phyloP scores from a whole-genome alignment of 2,329 filamentous ascomycete species.

The Alternaria longipes region DNA sequence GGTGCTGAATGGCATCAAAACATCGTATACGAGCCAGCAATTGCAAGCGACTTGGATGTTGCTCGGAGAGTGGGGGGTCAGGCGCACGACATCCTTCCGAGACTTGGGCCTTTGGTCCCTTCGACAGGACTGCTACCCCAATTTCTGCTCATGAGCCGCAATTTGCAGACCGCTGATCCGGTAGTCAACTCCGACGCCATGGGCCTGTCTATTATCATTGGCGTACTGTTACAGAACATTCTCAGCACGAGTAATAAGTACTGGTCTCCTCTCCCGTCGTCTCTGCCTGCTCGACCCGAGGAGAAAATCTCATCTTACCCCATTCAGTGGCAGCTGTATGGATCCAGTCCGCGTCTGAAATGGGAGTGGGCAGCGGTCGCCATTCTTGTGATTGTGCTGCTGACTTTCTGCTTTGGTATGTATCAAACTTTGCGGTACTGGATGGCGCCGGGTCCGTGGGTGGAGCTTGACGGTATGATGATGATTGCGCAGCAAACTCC shows the following conservation, averaged over 20 bases:
- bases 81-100: not conserved
- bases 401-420: not conserved
- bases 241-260: slow-evolving; percentile 10
- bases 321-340: slow-evolving; percentile 20
- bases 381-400: slow-evolving; percentile 1
- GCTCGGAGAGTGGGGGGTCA: not conserved
- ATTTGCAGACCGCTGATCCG: not conserved
- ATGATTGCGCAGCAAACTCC: slow-evolving; percentile 11
- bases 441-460: slow-evolving; percentile 9
- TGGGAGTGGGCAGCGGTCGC: slow-evolving; percentile 14
- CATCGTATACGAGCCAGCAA: not conserved
- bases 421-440: slow-evolving; percentile 3
- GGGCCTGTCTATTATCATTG: slow-evolving; percentile 9
- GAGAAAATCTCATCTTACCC: slow-evolving; percentile 6
- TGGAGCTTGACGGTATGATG: slow-evolving; percentile 9
- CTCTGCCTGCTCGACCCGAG: slow-evolving; percentile 1
- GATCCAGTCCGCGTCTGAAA: slow-evolving; percentile 3
- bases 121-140: not conserved
- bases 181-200: slow-evolving; percentile 2
- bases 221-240: slow-evolving; percentile 10
- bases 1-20: not conserved
- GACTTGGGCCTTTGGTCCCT: not conserved
- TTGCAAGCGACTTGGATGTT: not conserved
- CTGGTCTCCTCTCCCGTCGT: slow-evolving; percentile 5
- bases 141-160: slow-evolving; percentile 7